phyloP scores from a whole-genome alignment of 73 alveolate genomes.

The Paramecium bursaria region DNA sequence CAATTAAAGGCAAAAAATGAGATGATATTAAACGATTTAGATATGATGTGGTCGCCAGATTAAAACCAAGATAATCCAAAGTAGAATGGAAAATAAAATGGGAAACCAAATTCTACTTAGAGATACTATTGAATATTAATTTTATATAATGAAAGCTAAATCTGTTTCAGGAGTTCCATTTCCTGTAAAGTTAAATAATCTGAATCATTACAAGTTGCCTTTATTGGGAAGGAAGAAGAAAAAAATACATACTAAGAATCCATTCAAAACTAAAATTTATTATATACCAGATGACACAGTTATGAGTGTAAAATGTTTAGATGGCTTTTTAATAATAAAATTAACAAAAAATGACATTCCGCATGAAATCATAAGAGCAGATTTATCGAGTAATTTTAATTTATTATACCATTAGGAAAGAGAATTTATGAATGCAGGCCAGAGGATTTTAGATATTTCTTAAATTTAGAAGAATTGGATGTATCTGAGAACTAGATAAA shows the following conservation, averaged over 20 bases:
- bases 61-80: too few species aligned
- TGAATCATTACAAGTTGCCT: constrained; percentile 36
- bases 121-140: too few species aligned
- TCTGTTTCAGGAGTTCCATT: constrained; percentile 1
- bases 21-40: too few species aligned
- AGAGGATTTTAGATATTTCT: constrained; percentile 62
- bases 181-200: constrained; percentile 21
- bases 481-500: constrained; percentile 51
- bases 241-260: constrained; percentile 61
- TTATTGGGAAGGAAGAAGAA: constrained; percentile 47
- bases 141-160: constrained; percentile 24
- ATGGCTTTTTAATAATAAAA: constrained; percentile 62
- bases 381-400: constrained; percentile 59
- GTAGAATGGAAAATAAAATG: too few species aligned
- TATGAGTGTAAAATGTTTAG: constrained; percentile 55
- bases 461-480: constrained; percentile 66
- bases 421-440: constrained; percentile 48
- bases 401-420: constrained; percentile 31
- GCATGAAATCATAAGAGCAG: constrained; percentile 61
- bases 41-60: too few species aligned
- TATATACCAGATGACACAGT: constrained; percentile 65
- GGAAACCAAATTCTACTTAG: too few species aligned
- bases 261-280: constrained; percentile 61
- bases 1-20: too few species aligned
- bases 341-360: constrained; percentile 65